Percentiles rank a stretch among this genome's conserved stretches.
Conservation (phyloP, 2,329 filamentous ascomycete genomes). For the Colletotrichum sp. region DNA sequence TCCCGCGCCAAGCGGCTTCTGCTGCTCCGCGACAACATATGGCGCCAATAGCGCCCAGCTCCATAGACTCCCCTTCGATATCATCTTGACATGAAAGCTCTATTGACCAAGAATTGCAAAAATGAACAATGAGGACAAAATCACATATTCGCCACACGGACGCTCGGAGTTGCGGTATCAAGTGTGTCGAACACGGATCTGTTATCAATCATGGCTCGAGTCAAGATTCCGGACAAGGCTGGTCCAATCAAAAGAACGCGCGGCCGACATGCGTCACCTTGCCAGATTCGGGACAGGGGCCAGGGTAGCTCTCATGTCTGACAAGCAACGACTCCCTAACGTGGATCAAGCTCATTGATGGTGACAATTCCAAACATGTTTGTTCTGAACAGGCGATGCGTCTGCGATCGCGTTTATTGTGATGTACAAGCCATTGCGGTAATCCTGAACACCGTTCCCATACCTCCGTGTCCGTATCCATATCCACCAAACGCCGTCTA, state of each 20-base stretch:
- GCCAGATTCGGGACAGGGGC: slow-evolving; percentile 4
- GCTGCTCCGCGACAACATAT: not conserved
- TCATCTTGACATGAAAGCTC: not conserved
- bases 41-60: not conserved
- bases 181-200: not conserved
- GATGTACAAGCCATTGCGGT: slow-evolving; percentile 9
- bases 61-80: not conserved
- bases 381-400: not conserved
- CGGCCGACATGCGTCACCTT: slow-evolving; percentile 16
- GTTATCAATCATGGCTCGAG: slow-evolving; percentile 10
- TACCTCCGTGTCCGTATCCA: not conserved
- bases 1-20: not conserved
- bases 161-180: not conserved
- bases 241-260: slow-evolving; percentile 15
- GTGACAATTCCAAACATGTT: not conserved
- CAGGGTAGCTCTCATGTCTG: not conserved
- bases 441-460: slow-evolving; percentile 3
- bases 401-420: not conserved
- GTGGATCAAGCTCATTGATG: not conserved
- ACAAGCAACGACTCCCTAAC: not conserved
- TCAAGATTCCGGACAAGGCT: slow-evolving; percentile 2
- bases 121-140: no score
- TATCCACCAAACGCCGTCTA: slow-evolving; percentile 1
- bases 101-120: not conserved
- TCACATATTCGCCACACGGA: not conserved